phyloP scores from a whole-genome alignment of 768 basidiomycete species.

The Rhizopogon rudus region DNA sequence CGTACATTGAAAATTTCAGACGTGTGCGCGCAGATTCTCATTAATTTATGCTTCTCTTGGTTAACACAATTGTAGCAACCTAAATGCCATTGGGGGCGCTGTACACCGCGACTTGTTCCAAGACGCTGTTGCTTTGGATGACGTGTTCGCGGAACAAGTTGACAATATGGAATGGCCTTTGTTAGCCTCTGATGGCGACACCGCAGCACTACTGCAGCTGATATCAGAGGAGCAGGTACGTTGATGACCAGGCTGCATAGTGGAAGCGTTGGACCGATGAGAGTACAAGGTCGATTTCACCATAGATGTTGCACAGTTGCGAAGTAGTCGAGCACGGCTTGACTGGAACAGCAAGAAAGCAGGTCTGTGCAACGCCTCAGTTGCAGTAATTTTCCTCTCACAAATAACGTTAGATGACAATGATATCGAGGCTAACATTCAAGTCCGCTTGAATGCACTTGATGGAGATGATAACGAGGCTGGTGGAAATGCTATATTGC shows the following conservation, averaged over 20 bases:
- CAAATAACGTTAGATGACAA: conserved; percentile 58
- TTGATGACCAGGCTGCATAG: neutral
- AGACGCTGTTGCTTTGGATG: conserved; percentile 65
- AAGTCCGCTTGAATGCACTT: conserved; percentile 25
- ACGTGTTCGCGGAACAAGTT: conserved; percentile 42
- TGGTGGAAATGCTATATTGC: neutral
- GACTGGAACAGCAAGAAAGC: conserved; percentile 92
- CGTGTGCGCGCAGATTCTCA: conserved; percentile 30
- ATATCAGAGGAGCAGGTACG: conserved; percentile 75
- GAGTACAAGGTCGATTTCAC: conserved; percentile 59
- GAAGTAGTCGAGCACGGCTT: conserved; percentile 46
- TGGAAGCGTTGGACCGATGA: neutral
- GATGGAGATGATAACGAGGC: neutral
- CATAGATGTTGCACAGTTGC: conserved; percentile 61
- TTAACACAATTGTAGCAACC: conserved; percentile 43
- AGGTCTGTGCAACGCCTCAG: conserved; percentile 35
- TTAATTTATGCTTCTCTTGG: neutral
- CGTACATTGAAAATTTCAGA: conserved; percentile 76
- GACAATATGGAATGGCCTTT: conserved; percentile 77
- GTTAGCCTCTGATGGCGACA: conserved; percentile 75
- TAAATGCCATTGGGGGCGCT: conserved; percentile 59
- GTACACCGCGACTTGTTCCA: conserved; percentile 62
- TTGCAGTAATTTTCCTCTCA: neutral
- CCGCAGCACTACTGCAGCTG: conserved; percentile 70
- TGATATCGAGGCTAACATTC: conserved; percentile 69